These are phyloP conservation scores for Aquilaria malaccensis DNA, from an alignment of 345 rosid species.

Conservation along the genomic window DNA sequence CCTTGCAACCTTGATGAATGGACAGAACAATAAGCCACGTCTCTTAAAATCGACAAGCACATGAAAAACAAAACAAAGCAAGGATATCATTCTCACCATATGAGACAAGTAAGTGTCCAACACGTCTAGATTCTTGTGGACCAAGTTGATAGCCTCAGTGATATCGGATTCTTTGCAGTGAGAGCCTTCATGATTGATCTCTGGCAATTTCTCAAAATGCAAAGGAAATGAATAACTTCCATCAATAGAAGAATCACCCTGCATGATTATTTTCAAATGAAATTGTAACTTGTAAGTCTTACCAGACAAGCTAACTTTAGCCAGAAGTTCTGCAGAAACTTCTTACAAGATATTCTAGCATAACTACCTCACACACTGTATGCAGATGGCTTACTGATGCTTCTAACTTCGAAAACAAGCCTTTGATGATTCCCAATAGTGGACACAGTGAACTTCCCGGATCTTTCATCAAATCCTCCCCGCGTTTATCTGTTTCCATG, in stretches of 20 bases:
- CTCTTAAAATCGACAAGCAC: not conserved
- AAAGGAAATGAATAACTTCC: constrained; percentile 58
- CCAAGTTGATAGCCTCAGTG: constrained; percentile 53
- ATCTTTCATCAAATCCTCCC: constrained; percentile 61
- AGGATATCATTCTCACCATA: constrained; percentile 35
- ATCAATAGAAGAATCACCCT: constrained; percentile 60
- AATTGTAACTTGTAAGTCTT: not conserved
- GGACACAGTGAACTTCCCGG: constrained; percentile 55
- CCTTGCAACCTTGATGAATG: constrained; percentile 50
- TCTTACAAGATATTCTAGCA: not conserved
- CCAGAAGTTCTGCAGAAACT: not conserved
- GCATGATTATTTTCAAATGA: constrained; percentile 19
- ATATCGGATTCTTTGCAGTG: constrained; percentile 76
- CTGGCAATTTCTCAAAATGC: constrained; percentile 56
- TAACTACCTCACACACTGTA: constrained; percentile 46
- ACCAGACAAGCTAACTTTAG: constrained; percentile 2
- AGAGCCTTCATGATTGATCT: constrained; percentile 52
- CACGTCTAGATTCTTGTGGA: constrained; percentile 57
- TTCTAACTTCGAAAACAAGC: constrained; percentile 59
- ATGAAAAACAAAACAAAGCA: constrained; percentile 1
- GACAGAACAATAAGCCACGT: constrained; percentile 1
- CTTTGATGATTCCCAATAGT: constrained; percentile 38
- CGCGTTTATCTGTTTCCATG: constrained; percentile 58
- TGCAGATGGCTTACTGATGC: constrained; percentile 58
- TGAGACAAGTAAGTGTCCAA: constrained; percentile 57